These are phyloP conservation scores for Citrus maxima DNA, from an alignment of 345 rosid species.

Conservation along the genomic window DNA sequence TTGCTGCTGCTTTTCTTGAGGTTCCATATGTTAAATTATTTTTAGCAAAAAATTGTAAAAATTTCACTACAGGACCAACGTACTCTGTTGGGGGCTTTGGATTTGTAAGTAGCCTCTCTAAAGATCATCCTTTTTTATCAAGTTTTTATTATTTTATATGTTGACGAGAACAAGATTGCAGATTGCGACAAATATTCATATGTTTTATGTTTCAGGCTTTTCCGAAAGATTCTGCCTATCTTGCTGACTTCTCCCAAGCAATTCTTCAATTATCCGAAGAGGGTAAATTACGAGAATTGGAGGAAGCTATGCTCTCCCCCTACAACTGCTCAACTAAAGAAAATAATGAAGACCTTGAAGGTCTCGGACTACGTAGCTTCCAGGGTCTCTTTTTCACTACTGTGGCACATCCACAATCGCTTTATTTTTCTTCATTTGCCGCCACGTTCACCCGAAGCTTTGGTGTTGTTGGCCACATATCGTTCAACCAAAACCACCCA, in stretches of 20 bases:
- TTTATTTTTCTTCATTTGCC: background rate
- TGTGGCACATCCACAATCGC: conserved; percentile 5
- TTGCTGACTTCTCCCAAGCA: conserved; percentile 29
- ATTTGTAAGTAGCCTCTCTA: too few species aligned
- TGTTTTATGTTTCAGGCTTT: conserved; percentile 11
- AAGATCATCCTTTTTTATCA: too few species aligned
- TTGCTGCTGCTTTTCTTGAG: too few species aligned
- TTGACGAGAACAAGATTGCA: too few species aligned
- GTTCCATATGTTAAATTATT: too few species aligned
- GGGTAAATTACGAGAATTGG: conserved; percentile 14
- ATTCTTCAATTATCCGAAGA: conserved; percentile 15
- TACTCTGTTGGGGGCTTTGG: too few species aligned
- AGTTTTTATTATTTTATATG: too few species aligned
- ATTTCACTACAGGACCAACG: too few species aligned
- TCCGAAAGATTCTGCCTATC: conserved; percentile 11
- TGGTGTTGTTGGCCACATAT: background rate
- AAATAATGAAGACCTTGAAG: background rate
- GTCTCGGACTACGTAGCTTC: conserved; percentile 11
- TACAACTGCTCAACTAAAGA: conserved; percentile 3
- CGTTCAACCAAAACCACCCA: too few species aligned
- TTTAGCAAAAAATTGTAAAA: too few species aligned
- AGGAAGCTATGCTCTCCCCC: conserved; percentile 1
- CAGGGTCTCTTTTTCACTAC: conserved; percentile 13
- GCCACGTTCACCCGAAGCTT: background rate
- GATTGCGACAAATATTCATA: too few species aligned